Conservation (phyloP, 257 asterid species). For the Penstemon eatonii region DNA sequence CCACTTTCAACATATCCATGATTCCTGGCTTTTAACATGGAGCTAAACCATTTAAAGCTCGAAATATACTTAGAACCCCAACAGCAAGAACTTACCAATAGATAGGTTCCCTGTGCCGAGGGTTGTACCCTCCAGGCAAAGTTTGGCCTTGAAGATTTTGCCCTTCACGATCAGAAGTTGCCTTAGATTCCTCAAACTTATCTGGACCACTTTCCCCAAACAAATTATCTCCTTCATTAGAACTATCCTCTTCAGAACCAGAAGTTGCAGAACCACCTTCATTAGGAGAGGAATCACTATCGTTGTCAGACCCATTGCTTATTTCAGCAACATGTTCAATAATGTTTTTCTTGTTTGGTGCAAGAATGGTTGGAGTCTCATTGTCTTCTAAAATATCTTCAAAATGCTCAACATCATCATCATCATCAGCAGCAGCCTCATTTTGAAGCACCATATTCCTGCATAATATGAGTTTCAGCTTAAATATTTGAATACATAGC, state of each 20-base stretch:
- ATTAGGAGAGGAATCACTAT: constrained; percentile 41
- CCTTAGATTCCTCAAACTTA: constrained; percentile 34
- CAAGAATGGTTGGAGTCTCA: constrained; percentile 35
- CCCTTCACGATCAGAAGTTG: constrained; percentile 29
- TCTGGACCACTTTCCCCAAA: constrained; percentile 39
- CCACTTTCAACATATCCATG: background rate
- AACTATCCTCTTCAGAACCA: constrained; percentile 46
- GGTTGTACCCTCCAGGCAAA: constrained; percentile 70
- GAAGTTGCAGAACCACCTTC: constrained; percentile 47
- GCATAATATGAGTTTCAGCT: constrained; percentile 27
- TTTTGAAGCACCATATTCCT: constrained; percentile 83
- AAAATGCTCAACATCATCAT: constrained; percentile 91
- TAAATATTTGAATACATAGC: constrained; percentile 9
- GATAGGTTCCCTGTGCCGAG: constrained; percentile 79
- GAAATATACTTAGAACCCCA: constrained; percentile 1
- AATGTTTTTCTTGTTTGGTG: constrained; percentile 29
- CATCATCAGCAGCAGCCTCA: constrained; percentile 78
- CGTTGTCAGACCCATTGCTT: constrained; percentile 33
- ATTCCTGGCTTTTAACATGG: background rate
- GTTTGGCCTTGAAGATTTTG: constrained; percentile 30
- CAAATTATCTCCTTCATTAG: constrained; percentile 43
- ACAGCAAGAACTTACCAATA: constrained; percentile 56
- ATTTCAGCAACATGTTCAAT: constrained; percentile 34
- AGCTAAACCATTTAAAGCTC: background rate
- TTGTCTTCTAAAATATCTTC: constrained; percentile 67